A percentile compares a stretch with the other conserved stretches of the same genome.
These are phyloP conservation scores for Cucurbita pepo DNA, from an alignment of 306 rosid species.

Conservation along the genomic window DNA sequence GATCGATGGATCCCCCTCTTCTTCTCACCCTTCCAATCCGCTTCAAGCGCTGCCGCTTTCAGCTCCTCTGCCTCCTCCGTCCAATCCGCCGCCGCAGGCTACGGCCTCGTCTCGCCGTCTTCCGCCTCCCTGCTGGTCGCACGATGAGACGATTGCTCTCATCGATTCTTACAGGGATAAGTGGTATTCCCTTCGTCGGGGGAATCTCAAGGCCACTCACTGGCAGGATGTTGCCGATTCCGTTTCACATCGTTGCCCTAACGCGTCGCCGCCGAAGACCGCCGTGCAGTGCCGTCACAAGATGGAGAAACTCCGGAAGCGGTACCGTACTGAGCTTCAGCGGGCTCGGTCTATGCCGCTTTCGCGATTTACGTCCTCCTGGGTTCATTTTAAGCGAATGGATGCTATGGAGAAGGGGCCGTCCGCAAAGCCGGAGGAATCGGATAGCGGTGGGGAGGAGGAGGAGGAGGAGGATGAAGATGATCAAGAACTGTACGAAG, in stretches of 20 bases:
- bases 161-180: constrained; percentile 78
- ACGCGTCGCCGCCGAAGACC: constrained; percentile 53
- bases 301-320: constrained; percentile 86
- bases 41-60: constrained; percentile 16
- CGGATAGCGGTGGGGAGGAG: constrained; percentile 32
- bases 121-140: constrained; percentile 91
- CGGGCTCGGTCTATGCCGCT: constrained; percentile 49
- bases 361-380: constrained; percentile 39
- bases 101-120: constrained; percentile 58
- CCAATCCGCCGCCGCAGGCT: constrained; percentile 7
- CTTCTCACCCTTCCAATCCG: constrained; percentile 10
- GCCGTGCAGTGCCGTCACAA: constrained; percentile 97
- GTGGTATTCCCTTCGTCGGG: constrained; percentile 88
- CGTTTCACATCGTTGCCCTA: constrained; percentile 49
- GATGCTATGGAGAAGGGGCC: constrained; percentile 90
- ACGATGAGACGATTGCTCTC: constrained; percentile 72
- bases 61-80: constrained; percentile 15
- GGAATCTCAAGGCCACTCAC: constrained; percentile 76
- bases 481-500: constrained; percentile 47
- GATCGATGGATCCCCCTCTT: background rate
- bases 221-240: constrained; percentile 94
- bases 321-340: constrained; percentile 85
- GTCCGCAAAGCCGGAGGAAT: constrained; percentile 27
- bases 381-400: constrained; percentile 90
- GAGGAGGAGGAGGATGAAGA: constrained; percentile 33